Base-by-base conservation (phyloP, 2,329 filamentous ascomycete species). In the Aspergillus ibericus region DNA sequence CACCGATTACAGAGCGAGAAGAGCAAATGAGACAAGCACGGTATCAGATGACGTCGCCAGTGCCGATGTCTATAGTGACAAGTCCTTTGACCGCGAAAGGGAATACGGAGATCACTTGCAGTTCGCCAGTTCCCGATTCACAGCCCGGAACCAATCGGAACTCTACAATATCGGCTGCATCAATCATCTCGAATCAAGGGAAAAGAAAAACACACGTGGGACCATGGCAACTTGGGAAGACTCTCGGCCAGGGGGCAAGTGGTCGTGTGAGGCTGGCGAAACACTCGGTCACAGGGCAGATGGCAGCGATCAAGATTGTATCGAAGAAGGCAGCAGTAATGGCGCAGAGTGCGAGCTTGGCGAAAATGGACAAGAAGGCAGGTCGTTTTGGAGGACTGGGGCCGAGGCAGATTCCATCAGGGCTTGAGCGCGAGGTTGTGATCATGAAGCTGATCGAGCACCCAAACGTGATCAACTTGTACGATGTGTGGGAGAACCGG, bases 371-470 rank as follows among this genome's bases (percentile, higher is more conserved):
- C 70, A 85, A 88, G 66, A 89, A 87, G 73, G 88, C 81, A 38
- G 85, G 75, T 54, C 78, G 80, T 55, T 84, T 82, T 25, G 82
- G 81, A 36, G 81, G 78, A 59, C 78, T 82, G 35, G 86, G 87
- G 40, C 82, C 88, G 59, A 85, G 87, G 65, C 83, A 85, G 55
- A 92, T 96, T 72, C 93, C 93, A 1, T 87, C 93, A 68, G 90
- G 92, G 1, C 90, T 99, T 61, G 93, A 98, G 77, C 85, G 95
- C 55, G 95, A 99, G 72, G 93, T 99, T 40, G 92, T 93, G 32
- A 96, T 99, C 67, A 92, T 99, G 84, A 98, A 97, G 78, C 83
- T 98, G 58, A 91, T 98, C 60, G 89, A 96, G 69, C 95, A 99
- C 76, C 91, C 89, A 5, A 95, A 98, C 73, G 93, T 98, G 68